Evolutionary conservation across 805 yeast genomes (phyloP), one percentile per base, ranked within the genome.

Genomic region (Candida bentonensis): DNA sequence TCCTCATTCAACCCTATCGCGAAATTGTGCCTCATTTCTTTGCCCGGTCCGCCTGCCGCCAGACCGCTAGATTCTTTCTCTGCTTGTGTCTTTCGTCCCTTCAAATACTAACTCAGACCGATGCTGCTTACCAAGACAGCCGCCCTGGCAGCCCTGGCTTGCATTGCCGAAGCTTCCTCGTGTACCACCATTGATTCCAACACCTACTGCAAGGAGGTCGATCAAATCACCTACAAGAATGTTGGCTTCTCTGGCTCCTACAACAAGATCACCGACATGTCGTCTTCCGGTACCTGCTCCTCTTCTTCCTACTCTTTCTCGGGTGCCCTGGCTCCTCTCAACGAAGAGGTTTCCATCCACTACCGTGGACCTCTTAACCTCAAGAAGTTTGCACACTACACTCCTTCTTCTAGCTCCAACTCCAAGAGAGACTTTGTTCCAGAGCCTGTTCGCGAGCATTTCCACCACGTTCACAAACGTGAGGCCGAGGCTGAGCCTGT

Each of bases 171-270:
- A 26, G 69, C 70, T 34, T 65, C 66, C 41, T 60, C 55, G 22
- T 75, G 81, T 57, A 52, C 65, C 40, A 59, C 63, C 49, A 72
- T 69, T 34, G 72, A 65, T 51, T 95, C 96, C 53, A 85, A 85
- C 70, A 81, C 79, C 72, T 88, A 82, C 76, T 87, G 96, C 68
- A 65, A 74, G 51, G 64, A 75, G 51, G 83, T 83, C 43, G 56
- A 65, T 49, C 88, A 84, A 49, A 70, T 84, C 48, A 67, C 69
- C 47, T 85, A 82, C 70, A 51, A 69, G 40, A 77, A 78, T 53
- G 74, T 92, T 47, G 97, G 97, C 27, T 85, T 72, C 63, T 73
- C 92, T 21, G 96, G 96, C 53, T 66, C 87, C 21, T 92, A 84
- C 69, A 57, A 68, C 54, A 88, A 82, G 53, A 87, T 92, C 53